Evolutionary conservation across 768 basidiomycete genomes (phyloP), one percentile per base, ranked within the genome.

Genomic region (Phaeolepiota aurea): DNA sequence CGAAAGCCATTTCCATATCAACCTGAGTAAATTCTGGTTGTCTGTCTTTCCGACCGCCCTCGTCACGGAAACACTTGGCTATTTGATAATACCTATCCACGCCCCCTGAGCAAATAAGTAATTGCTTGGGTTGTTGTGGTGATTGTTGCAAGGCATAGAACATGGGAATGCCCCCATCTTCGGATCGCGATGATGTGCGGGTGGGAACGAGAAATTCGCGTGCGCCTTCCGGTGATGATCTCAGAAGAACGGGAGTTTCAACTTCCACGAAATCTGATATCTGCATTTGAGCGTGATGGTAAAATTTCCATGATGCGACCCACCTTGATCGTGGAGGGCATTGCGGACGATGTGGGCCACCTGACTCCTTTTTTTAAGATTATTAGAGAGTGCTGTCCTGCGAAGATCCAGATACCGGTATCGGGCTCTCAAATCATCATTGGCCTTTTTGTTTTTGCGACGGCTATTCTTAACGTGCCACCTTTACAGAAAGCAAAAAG

Each of bases 21-120:
- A 97, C 70, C 64, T 97, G 93, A 15, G 93, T 97, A 62, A 97
- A 97, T 59, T 97, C 93, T 0, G 93, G 92, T 55, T 97, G 93
- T 32, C 93, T 75, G 57, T 97, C 93, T 60, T 87, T 92, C 42
- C 93, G 74, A 3, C 92, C 91, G 54, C 89, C 90, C 61, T 97
- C 93, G 59, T 97, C 93, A 33, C 93, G 77, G 70, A 97, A 97
- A 63, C 93, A 97, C 48, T 79, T 79, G 11, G 93, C 93, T 40
- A 97, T 71, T 58, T 97, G 93, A 62, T 79, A 97, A 62, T 97
- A 97, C 48, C 74, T 79, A 54, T 90, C 85, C n/a, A 93, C 71
- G 2, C 73, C 80, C 13, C 92, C 93, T 5, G 92, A 94, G 46
- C 83, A 82, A 16, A 96, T 86, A 42, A 97, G 71, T 3, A 96